Conservation (phyloP, 371 early-diverging fungal genomes). For the Mortierella sp. region DNA sequence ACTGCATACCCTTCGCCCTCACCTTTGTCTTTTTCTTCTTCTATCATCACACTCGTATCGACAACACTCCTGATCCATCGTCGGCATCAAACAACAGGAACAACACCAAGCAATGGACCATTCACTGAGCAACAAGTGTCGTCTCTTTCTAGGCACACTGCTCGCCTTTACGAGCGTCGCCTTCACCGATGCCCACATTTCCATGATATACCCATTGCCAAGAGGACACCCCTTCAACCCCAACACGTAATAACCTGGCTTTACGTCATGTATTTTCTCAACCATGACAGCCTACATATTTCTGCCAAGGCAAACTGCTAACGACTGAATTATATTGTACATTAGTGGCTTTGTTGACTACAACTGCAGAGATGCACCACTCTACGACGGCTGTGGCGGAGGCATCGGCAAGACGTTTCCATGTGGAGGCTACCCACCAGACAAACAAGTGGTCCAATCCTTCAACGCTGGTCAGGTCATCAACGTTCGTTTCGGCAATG, state of each 20-base stretch:
- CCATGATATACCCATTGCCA: slow-evolving; percentile 49
- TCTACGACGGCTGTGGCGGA: slow-evolving; percentile 37
- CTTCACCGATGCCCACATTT: slow-evolving; percentile 30
- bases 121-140: background rate
- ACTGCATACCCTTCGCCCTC: background rate
- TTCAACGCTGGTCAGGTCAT: slow-evolving; percentile 44
- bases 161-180: background rate
- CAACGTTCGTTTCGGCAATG: slow-evolving; percentile 47
- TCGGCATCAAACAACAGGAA: background rate
- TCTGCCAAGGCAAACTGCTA: slow-evolving; percentile 24
- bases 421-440: slow-evolving; percentile 50
- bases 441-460: slow-evolving; percentile 35
- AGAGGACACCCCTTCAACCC: slow-evolving; percentile 51
- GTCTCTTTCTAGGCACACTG: slow-evolving; percentile 5
- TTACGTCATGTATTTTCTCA: slow-evolving; percentile 35
- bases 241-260: slow-evolving; percentile 30
- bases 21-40: background rate
- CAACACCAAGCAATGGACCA: background rate
- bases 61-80: background rate
- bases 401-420: slow-evolving; percentile 36
- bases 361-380: slow-evolving; percentile 43
- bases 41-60: background rate
- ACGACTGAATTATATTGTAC: background rate
- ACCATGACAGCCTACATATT: background rate
- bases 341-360: slow-evolving; percentile 34